A percentile compares a stretch with the other conserved stretches of the same genome.
Evolutionary conservation across 805 yeast species (phyloP).

Genomic region (Metahyphopichia silvanorum): DNA sequence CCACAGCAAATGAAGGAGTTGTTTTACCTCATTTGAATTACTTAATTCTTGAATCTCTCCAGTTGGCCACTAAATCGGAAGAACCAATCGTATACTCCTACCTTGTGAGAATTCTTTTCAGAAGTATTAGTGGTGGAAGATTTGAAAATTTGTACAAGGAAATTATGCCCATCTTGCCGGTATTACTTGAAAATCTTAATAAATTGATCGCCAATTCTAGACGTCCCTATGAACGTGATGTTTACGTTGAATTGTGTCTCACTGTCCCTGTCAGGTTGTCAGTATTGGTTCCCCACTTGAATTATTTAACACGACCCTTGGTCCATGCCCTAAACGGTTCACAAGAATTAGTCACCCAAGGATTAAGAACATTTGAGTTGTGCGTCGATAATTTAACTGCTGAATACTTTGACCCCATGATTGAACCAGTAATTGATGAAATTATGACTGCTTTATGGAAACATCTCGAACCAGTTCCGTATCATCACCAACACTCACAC

Average conservation of each 20-base stretch:
- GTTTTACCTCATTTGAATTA: slow-evolving; percentile 84
- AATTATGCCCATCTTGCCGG: slow-evolving; percentile 86
- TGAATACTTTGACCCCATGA: slow-evolving; percentile 93
- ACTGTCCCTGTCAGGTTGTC: slow-evolving; percentile 95
- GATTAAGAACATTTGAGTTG: slow-evolving; percentile 87
- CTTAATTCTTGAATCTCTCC: slow-evolving; percentile 75
- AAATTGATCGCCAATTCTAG: slow-evolving; percentile 79
- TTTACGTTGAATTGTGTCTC: slow-evolving; percentile 90
- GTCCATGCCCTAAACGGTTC: slow-evolving; percentile 88
- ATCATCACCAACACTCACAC: slow-evolving; percentile 92
- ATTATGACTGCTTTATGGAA: slow-evolving; percentile 92
- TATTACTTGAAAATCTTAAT: slow-evolving; percentile 79
- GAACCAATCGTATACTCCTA: slow-evolving; percentile 91
- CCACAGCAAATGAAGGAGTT: slow-evolving; percentile 81
- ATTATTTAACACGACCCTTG: slow-evolving; percentile 84
- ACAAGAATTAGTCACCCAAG: slow-evolving; percentile 91
- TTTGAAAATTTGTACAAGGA: slow-evolving; percentile 91
- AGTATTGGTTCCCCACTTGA: slow-evolving; percentile 88
- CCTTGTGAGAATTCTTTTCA: slow-evolving; percentile 80
- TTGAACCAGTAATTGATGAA: slow-evolving; percentile 93
- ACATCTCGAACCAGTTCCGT: slow-evolving; percentile 87
- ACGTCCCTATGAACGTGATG: slow-evolving; percentile 85
- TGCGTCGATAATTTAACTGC: slow-evolving; percentile 97
- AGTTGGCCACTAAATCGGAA: slow-evolving; percentile 76
- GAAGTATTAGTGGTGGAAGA: slow-evolving; percentile 96